A percentile compares a stretch with the other conserved stretches of the same genome.
phyloP scores from a whole-genome alignment of 2,329 filamentous ascomycete genomes.

The Podosphaera aphanis region DNA sequence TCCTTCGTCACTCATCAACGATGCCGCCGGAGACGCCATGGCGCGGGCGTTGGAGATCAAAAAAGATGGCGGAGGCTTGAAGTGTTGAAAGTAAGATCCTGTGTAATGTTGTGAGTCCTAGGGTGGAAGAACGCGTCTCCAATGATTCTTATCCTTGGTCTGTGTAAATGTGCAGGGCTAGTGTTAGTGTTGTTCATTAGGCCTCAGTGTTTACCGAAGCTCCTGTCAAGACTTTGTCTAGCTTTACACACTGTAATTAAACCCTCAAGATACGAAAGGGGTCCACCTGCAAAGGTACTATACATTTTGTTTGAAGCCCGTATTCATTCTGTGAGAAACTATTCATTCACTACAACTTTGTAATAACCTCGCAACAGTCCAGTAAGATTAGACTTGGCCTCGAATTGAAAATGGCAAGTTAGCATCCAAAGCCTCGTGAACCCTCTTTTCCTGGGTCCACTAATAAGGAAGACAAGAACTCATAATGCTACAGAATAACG shows the following conservation, averaged over 20 bases:
- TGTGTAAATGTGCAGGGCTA: neutral
- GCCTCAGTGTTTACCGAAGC: neutral
- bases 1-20: conserved; percentile 21
- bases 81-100: too few species aligned
- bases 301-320: too few species aligned
- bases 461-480: neutral
- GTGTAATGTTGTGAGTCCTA: neutral
- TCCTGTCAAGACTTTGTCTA: too few species aligned
- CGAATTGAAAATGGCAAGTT: neutral
- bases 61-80: neutral
- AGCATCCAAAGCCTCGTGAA: neutral
- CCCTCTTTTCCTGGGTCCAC: neutral
- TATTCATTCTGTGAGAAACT: too few species aligned
- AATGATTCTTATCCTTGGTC: too few species aligned
- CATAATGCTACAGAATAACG: conserved; percentile 31
- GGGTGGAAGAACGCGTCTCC: too few species aligned
- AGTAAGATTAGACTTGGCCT: neutral
- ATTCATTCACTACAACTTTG: too few species aligned
- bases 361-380: neutral
- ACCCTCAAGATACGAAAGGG: too few species aligned
- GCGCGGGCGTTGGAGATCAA: neutral
- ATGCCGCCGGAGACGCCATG: conserved; percentile 33
- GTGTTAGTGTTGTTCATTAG: neutral
- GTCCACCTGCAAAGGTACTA: too few species aligned
- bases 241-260: too few species aligned